Percentiles rank a stretch among this genome's conserved stretches.
Conservation (phyloP, 2,329 filamentous ascomycete genomes). For the Cercospora brassicicola region DNA sequence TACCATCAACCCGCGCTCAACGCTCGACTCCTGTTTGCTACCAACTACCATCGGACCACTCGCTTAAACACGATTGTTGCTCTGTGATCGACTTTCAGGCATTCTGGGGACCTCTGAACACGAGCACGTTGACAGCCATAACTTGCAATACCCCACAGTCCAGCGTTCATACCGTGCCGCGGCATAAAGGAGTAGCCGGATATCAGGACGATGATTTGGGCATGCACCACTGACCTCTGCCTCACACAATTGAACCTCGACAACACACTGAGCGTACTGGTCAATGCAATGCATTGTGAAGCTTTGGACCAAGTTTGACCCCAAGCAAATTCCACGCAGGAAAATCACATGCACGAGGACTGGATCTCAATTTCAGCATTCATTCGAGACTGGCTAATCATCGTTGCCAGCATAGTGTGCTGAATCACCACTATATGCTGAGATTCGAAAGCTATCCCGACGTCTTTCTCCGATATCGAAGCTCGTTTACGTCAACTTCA, state of each 20-base stretch:
- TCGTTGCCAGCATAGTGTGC: neutral
- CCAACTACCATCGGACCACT: neutral
- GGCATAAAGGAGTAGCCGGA: neutral
- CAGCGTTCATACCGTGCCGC: neutral
- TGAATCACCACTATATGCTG: neutral
- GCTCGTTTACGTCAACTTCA: neutral
- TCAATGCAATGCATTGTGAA: neutral
- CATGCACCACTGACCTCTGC: neutral
- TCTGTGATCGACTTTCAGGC: neutral
- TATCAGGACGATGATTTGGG: neutral
- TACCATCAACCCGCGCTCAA: neutral
- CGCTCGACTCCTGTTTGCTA: neutral
- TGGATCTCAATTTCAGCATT: neutral
- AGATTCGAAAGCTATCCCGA: neutral
- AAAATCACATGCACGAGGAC: neutral
- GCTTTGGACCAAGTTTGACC: neutral
- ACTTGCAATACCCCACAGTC: neutral
- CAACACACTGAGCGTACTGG: neutral
- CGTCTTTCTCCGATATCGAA: neutral
- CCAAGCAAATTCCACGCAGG: too few relatives aligned
- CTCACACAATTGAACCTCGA: neutral
- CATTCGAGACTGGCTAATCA: neutral
- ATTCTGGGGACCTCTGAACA: neutral
- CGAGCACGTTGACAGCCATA: neutral
- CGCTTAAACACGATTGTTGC: neutral